Percentiles rank a stretch among this genome's conserved stretches.
Conservation (phyloP, 306 rosid species). For the Cercis canadensis region DNA sequence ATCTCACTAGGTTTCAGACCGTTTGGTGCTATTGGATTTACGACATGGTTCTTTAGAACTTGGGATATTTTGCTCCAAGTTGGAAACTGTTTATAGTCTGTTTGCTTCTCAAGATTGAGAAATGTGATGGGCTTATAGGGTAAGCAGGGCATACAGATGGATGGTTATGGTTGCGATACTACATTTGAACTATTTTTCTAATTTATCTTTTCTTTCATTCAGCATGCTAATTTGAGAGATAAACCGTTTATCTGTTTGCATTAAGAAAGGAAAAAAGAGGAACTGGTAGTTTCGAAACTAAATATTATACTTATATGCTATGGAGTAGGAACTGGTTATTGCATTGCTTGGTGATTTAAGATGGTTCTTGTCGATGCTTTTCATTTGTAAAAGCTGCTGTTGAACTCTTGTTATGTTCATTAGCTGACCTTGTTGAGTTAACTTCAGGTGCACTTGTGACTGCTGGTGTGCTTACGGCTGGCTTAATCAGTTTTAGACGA, state of each 20-base stretch:
- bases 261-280: constrained; percentile 2
- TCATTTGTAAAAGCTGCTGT: neutral
- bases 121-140: neutral
- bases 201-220: neutral
- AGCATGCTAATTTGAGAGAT: constrained; percentile 9
- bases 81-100: too few species aligned
- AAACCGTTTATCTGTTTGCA: neutral
- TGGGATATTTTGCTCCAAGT: neutral
- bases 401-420: constrained; percentile 13
- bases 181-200: constrained; percentile 19
- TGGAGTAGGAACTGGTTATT: too few species aligned
- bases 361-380: constrained; percentile 1
- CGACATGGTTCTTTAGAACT: constrained; percentile 9
- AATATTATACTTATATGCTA: too few species aligned
- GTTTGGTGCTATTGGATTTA: constrained; percentile 13
- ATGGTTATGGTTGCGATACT: neutral
- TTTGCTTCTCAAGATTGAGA: too few species aligned
- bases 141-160: neutral
- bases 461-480: constrained; percentile 89
- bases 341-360: constrained; percentile 11
- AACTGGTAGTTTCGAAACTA: too few species aligned
- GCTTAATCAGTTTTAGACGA: constrained; percentile 79
- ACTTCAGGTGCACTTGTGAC: constrained; percentile 79
- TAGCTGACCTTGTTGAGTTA: constrained; percentile 27
- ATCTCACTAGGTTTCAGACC: constrained; percentile 20